Evolutionary conservation across 371 early-diverging fungal genomes (phyloP).

Genomic region (Zychaea mexicana): DNA sequence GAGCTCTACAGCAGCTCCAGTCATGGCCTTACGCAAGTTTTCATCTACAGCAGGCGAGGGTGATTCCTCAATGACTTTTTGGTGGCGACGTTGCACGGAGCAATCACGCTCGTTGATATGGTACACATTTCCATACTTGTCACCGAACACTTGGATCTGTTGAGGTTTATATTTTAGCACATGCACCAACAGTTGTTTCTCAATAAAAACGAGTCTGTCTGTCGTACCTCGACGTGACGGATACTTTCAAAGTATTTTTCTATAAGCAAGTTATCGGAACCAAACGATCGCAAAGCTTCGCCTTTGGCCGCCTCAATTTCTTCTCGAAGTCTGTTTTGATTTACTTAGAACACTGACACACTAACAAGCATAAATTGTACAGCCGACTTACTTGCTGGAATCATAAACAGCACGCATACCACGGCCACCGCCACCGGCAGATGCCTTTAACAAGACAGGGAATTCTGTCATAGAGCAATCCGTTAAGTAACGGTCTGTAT

Average conservation of each 20-base stretch:
- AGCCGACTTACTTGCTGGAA: constrained; percentile 29
- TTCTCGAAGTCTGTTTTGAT: constrained; percentile 19
- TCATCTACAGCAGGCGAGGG: constrained; percentile 60
- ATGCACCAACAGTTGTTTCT: too few relatives aligned
- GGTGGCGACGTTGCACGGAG: constrained; percentile 86
- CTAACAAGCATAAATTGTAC: neutral
- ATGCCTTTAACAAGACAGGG: constrained; percentile 90
- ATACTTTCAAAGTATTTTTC: constrained; percentile 93
- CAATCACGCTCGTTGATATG: constrained; percentile 93
- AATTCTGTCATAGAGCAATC: constrained; percentile 50
- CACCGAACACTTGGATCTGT: constrained; percentile 81
- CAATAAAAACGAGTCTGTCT: too few relatives aligned
- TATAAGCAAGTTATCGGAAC: constrained; percentile 87
- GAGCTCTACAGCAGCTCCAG: constrained; percentile 58
- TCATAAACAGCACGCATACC: constrained; percentile 77
- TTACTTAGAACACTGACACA: neutral
- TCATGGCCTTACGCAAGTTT: constrained; percentile 54
- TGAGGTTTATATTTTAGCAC: neutral
- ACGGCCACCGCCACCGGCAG: constrained; percentile 93
- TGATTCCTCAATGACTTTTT: constrained; percentile 84
- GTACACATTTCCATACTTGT: constrained; percentile 76
- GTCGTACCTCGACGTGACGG: constrained; percentile 84
- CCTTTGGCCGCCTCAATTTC: constrained; percentile 71
- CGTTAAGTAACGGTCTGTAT: too few relatives aligned
- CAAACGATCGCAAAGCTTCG: constrained; percentile 89